Evolutionary conservation across 345 rosid genomes (phyloP).

Genomic region (Balakata baccata): DNA sequence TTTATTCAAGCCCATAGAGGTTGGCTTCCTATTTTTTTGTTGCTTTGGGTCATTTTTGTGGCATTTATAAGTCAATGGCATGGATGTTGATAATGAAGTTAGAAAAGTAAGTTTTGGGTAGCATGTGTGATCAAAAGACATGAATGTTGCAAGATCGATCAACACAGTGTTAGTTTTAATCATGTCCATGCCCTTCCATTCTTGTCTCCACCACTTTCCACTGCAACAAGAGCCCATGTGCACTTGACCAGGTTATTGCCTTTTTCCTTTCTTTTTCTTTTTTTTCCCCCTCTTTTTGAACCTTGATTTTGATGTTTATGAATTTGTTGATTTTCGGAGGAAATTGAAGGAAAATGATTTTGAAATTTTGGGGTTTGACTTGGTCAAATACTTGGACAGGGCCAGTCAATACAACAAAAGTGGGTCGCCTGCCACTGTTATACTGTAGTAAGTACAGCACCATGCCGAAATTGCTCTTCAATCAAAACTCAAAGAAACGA

Average conservation of each 20-base stretch:
- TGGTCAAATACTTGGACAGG: background rate
- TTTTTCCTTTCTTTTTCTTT: background rate
- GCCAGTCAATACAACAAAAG: no score
- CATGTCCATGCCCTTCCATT: conserved; percentile 96
- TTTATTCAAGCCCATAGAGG: conserved; percentile 64
- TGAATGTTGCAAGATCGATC: conserved; percentile 98
- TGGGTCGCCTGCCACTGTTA: no score
- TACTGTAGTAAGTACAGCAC: no score
- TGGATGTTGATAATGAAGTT: conserved; percentile 61
- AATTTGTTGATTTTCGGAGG: background rate
- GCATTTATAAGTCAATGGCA: conserved; percentile 41
- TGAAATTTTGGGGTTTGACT: conserved; percentile 1
- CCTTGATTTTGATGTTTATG: background rate
- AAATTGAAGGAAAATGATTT: background rate
- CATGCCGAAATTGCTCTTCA: no score
- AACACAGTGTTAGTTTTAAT: conserved; percentile 90
- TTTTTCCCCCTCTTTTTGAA: no score
- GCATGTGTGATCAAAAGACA: conserved; percentile 96
- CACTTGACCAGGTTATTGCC: conserved; percentile 85
- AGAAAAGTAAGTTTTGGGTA: conserved; percentile 65
- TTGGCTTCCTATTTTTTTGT: conserved; percentile 56
- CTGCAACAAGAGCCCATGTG: conserved; percentile 86
- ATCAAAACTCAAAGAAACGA: no score
- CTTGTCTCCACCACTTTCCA: conserved; percentile 97
- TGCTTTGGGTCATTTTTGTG: conserved; percentile 55